Evolutionary conservation across 805 yeast species (phyloP).

Genomic region (Suhomyces sp.): DNA sequence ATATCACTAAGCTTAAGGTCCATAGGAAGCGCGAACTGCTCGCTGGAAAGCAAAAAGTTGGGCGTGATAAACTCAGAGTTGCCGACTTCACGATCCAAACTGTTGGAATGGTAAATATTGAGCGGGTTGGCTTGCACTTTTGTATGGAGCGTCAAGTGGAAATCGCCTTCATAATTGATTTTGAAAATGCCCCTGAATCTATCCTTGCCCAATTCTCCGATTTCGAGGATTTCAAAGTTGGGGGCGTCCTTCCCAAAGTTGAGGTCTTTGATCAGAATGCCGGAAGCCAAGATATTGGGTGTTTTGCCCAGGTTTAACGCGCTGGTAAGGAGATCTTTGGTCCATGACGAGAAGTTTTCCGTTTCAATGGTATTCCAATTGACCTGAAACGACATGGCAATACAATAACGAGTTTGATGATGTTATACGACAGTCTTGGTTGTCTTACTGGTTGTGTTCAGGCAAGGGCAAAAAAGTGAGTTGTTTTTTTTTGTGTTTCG

Average conservation of each 20-base stretch:
- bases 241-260: conserved; percentile 76
- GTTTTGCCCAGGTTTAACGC: conserved; percentile 72
- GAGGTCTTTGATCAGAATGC: conserved; percentile 63
- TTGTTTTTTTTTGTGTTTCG: background rate
- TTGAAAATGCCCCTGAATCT: conserved; percentile 81
- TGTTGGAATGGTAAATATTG: conserved; percentile 56
- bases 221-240: conserved; percentile 70
- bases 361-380: conserved; percentile 75
- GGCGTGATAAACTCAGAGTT: conserved; percentile 57
- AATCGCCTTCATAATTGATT: conserved; percentile 71
- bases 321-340: conserved; percentile 62
- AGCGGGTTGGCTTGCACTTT: conserved; percentile 83
- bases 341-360: conserved; percentile 58
- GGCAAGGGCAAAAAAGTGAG: background rate
- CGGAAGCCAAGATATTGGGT: conserved; percentile 68
- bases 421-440: too few relatives aligned
- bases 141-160: conserved; percentile 69
- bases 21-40: conserved; percentile 73
- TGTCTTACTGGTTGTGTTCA: background rate
- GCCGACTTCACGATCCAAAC: conserved; percentile 34
- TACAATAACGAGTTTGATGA: background rate
- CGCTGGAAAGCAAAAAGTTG: conserved; percentile 59
- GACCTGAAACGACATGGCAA: conserved; percentile 70
- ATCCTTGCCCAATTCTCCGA: conserved; percentile 76
- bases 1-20: conserved; percentile 72